Conservation (phyloP, 164 flowering plant species). For the Macadamia tetraphylla region DNA sequence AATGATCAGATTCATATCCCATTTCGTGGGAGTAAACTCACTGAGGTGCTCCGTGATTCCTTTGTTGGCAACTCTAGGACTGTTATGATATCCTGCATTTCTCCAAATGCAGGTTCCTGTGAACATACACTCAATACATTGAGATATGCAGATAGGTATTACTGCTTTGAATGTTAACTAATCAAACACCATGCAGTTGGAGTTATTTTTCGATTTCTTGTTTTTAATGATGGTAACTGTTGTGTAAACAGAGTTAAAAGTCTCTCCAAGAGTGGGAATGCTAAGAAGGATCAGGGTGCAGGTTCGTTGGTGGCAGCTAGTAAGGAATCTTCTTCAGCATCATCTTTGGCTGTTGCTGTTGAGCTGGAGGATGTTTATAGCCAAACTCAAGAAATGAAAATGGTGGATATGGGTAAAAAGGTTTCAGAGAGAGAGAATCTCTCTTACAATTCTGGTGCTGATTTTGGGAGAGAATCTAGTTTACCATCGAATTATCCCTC, state of each 20-base stretch:
- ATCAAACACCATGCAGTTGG: not conserved
- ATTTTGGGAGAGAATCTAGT: constrained; percentile 35
- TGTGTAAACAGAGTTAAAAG: constrained; percentile 73
- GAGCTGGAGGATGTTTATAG: constrained; percentile 49
- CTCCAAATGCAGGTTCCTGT: constrained; percentile 98
- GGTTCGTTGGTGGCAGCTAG: constrained; percentile 31
- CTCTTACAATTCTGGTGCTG: constrained; percentile 36
- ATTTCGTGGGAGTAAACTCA: constrained; percentile 99
- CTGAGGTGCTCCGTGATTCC: constrained; percentile 99
- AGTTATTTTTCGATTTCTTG: not conserved
- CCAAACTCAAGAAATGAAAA: constrained; percentile 48
- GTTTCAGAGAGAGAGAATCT: constrained; percentile 47
- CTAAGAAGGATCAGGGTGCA: constrained; percentile 56
- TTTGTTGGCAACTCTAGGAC: constrained; percentile 98
- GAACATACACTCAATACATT: constrained; percentile 97
- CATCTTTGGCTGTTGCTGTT: constrained; percentile 34
- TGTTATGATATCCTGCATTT: constrained; percentile 98
- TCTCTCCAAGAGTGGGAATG: constrained; percentile 81
- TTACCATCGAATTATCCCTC: constrained; percentile 29
- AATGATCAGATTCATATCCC: constrained; percentile 99
- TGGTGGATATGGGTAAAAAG: constrained; percentile 43
- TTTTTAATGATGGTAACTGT: constrained; percentile 3
- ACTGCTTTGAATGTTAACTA: not conserved
- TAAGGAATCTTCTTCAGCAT: constrained; percentile 51
- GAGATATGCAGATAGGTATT: constrained; percentile 97